Evolutionary conservation across 768 basidiomycete species (phyloP).

Genomic region (Tulasnella sp.): DNA sequence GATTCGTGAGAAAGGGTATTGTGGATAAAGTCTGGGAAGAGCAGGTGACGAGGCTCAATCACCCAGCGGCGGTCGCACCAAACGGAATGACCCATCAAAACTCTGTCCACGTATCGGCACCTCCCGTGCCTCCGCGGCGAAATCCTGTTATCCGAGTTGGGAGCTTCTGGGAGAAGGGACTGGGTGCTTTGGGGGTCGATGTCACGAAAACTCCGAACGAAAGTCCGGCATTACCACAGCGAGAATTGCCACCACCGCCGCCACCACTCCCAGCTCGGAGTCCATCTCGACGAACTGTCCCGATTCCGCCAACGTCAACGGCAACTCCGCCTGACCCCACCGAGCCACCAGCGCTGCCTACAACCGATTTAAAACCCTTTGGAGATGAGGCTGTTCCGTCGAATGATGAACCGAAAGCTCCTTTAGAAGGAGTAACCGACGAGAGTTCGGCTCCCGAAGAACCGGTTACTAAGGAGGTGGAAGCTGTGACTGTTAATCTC

Average conservation of each 20-base stretch:
- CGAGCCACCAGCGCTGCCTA: neutral
- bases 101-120: conserved; percentile 21
- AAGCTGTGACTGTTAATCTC: conserved; percentile 14
- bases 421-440: neutral
- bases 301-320: neutral
- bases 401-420: conserved; percentile 2
- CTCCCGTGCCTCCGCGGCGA: conserved; percentile 53
- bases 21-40: conserved; percentile 88
- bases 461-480: neutral
- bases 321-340: neutral
- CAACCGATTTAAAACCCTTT: neutral
- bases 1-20: conserved; percentile 70
- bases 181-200: conserved; percentile 15
- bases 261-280: conserved; percentile 10
- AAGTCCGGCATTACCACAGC: neutral
- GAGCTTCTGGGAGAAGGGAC: conserved; percentile 51
- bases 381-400: neutral
- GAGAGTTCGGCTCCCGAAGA: neutral
- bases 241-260: neutral
- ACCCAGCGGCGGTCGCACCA: neutral
- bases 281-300: neutral
- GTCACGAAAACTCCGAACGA: neutral
- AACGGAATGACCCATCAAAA: neutral
- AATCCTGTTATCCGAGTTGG: conserved; percentile 15
- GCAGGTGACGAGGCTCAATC: conserved; percentile 1